Base-by-base conservation (phyloP, 441 rosid genomes). In the Erysimum cheiri region DNA sequence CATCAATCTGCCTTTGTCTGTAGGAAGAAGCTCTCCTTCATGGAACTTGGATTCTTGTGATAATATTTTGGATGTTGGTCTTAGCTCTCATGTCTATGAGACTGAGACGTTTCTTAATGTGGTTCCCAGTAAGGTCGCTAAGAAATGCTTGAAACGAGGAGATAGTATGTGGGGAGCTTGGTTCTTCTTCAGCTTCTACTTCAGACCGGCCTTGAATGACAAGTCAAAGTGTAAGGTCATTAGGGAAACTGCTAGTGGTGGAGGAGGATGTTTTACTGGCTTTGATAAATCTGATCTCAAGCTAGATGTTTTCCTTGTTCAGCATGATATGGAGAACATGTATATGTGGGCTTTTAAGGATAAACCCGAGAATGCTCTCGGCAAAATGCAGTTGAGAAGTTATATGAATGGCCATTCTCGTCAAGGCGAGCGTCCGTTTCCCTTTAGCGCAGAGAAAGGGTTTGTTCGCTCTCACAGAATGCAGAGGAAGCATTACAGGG, bases 161-260 rank as follows among this genome's bases (percentile, higher is more conserved):
- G 91, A 88, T 65, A 84, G 91, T 22, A 84, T 88, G 59, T 88
- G 93, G 93, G 91, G 93, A 43, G 89, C 93, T 64, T 88, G 93
- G 93, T 86, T 86, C 31, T 88, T 88, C 86, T 88, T 88, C 62
- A 86, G 81, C 66, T 86, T 78, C 66, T 88, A 86, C 80, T 88
- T 88, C 48, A 80, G 77, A 78, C 93, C 93, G 2, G 83, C 80
- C 6, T 52, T 87, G 63, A 84, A 69, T 44, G 92, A 87, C 17
- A 87, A 84, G 41, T 82, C 90, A 0, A 88, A 88, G 81, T 76
- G 83, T 54, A 85, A 84, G 78, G 78, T 88, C 52, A 63, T 73
- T 28, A 80, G 82, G 44, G 90, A 84, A 46, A 67, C 75, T 52
- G 58, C 77, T 41, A 35, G 0, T n/a, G 67, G 71, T 5, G 73